These are phyloP conservation scores for Globisporangium viniferum DNA, from an alignment of 352 stramenopile species.

Conservation along the genomic window DNA sequence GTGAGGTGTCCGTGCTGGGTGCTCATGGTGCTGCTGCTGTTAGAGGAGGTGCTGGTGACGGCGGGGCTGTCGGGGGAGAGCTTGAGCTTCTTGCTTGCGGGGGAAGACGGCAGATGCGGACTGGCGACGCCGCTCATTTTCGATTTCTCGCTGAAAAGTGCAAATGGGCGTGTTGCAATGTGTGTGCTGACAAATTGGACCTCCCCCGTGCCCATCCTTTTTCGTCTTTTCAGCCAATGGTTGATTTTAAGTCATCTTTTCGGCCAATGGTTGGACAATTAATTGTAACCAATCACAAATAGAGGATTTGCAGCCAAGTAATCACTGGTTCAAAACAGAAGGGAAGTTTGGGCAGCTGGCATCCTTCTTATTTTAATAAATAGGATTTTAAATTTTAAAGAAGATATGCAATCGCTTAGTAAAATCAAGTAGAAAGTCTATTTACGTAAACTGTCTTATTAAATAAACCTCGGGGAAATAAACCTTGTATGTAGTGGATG, in stretches of 20 bases:
- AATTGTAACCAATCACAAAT: neutral
- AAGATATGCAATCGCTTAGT: too few species aligned
- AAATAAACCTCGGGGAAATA: too few species aligned
- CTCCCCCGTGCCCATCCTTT: neutral
- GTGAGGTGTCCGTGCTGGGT: slow-evolving; percentile 51
- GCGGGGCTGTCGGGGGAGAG: neutral
- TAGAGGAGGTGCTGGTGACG: neutral
- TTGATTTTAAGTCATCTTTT: neutral
- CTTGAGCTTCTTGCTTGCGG: slow-evolving; percentile 24
- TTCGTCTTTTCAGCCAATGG: neutral
- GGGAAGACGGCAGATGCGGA: slow-evolving; percentile 18
- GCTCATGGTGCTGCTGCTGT: slow-evolving; percentile 13
- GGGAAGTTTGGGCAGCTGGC: too few species aligned
- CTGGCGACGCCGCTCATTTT: slow-evolving; percentile 13
- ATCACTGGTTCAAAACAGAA: neutral
- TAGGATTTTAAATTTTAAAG: too few species aligned
- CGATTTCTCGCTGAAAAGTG: neutral
- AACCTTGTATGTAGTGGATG: neutral
- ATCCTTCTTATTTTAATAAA: too few species aligned
- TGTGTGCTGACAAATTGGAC: slow-evolving; percentile 2
- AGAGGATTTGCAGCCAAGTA: neutral
- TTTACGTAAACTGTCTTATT: too few species aligned
- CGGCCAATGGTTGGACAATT: neutral
- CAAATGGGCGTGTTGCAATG: slow-evolving; percentile 4
- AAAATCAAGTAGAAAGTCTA: too few species aligned